These are phyloP conservation scores for Steccherinum ochraceum DNA, from an alignment of 768 basidiomycete genomes.

Conservation along the genomic window DNA sequence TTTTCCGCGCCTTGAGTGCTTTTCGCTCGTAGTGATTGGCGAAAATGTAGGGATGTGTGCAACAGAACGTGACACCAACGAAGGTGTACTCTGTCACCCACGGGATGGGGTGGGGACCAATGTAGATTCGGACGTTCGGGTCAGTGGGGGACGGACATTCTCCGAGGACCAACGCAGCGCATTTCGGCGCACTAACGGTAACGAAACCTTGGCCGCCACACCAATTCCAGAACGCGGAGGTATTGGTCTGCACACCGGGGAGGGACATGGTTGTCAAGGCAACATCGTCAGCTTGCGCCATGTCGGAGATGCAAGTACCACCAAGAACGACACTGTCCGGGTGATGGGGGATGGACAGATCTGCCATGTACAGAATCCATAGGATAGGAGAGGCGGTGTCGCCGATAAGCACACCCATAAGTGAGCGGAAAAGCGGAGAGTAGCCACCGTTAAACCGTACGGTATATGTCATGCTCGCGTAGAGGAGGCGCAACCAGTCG, in stretches of 20 bases:
- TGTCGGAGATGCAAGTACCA: slow-evolving; percentile 10
- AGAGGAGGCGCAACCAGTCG: slow-evolving; percentile 11
- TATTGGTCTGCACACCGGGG: slow-evolving; percentile 14
- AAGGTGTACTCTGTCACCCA: neutral
- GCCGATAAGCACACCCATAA: slow-evolving; percentile 13
- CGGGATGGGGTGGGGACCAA: neutral
- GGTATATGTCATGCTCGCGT: slow-evolving; percentile 4
- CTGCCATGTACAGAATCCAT: slow-evolving; percentile 10
- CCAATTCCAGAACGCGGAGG: slow-evolving; percentile 11
- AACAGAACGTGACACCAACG: slow-evolving; percentile 4
- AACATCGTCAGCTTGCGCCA: slow-evolving; percentile 20
- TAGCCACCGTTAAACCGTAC: slow-evolving; percentile 5
- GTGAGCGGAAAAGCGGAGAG: slow-evolving; percentile 4
- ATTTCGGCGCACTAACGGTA: slow-evolving; percentile 12
- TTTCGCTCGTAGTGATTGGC: neutral
- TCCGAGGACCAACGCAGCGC: slow-evolving; percentile 13
- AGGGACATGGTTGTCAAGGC: slow-evolving; percentile 12
- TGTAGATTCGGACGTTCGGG: too few relatives aligned
- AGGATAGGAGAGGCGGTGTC: slow-evolving; percentile 15
- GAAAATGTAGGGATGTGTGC: slow-evolving; percentile 4
- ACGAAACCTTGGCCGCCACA: slow-evolving; percentile 15
- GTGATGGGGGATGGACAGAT: slow-evolving; percentile 5
- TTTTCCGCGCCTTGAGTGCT: neutral
- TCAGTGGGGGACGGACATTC: too few relatives aligned
- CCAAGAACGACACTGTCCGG: slow-evolving; percentile 9